phyloP scores from a whole-genome alignment of 2,329 filamentous ascomycete species.

The Cercospora sojina region DNA sequence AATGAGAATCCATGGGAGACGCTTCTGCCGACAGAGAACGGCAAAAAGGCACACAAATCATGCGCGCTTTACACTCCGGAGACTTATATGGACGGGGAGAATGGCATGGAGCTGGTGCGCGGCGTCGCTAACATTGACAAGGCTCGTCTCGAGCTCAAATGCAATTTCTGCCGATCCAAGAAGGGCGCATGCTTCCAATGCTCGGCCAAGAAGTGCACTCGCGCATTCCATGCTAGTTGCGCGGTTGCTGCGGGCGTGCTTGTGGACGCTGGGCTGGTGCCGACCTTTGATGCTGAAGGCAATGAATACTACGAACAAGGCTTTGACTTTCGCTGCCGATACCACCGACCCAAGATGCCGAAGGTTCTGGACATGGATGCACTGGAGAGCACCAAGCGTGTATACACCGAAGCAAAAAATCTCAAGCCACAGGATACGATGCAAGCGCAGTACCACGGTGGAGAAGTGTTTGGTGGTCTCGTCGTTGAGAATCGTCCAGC shows the following conservation, averaged over 20 bases:
- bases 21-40: constrained; percentile 83
- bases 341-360: constrained; percentile 84
- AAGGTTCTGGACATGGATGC: constrained; percentile 60
- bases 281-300: constrained; percentile 84
- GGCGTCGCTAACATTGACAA: constrained; percentile 82
- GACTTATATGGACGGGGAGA: constrained; percentile 74
- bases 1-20: constrained; percentile 81
- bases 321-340: constrained; percentile 91
- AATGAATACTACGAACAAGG: constrained; percentile 89
- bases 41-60: constrained; percentile 79
- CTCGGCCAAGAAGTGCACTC: constrained; percentile 87
- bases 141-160: constrained; percentile 86
- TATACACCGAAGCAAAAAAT: constrained; percentile 65
- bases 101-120: constrained; percentile 68
- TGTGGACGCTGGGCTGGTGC: constrained; percentile 81
- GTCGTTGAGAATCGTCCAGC: constrained; percentile 77
- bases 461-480: constrained; percentile 86
- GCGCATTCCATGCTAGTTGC: constrained; percentile 93
- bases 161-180: constrained; percentile 90
- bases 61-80: constrained; percentile 92
- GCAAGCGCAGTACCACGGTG: constrained; percentile 79
- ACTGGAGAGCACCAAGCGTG: constrained; percentile 68
- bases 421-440: constrained; percentile 74
- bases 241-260: constrained; percentile 89
- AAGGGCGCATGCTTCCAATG: constrained; percentile 97